phyloP scores from a whole-genome alignment of 176 grass and related monocot genomes.

The Themeda triandra region DNA sequence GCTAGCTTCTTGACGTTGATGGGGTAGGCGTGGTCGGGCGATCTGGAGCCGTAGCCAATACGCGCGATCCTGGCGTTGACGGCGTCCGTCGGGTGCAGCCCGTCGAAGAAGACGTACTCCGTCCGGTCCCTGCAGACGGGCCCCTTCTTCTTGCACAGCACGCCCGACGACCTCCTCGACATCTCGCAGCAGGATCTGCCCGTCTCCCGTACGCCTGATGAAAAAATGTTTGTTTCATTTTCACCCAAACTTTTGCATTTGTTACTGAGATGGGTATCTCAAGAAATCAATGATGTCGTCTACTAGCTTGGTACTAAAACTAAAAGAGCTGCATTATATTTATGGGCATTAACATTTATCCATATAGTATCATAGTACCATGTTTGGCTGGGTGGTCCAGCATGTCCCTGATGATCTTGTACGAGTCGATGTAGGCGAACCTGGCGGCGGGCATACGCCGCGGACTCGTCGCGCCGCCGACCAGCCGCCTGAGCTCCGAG shows the following conservation, averaged over 20 bases:
- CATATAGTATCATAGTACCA: background rate
- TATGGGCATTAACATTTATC: too few species aligned
- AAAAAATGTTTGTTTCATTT: background rate
- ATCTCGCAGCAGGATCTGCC: constrained; percentile 43
- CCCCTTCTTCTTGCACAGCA: constrained; percentile 46
- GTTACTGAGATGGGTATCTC: too few species aligned
- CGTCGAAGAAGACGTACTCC: constrained; percentile 64
- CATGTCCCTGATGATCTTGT: constrained; percentile 48
- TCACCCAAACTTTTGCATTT: too few species aligned
- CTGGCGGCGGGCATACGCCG: constrained; percentile 40
- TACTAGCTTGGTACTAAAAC: too few species aligned
- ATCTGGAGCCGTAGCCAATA: constrained; percentile 35
- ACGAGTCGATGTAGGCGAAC: constrained; percentile 40
- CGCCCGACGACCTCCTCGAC: constrained; percentile 1
- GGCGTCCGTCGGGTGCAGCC: constrained; percentile 63
- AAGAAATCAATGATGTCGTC: background rate
- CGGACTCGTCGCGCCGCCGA: background rate
- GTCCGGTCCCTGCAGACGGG: constrained; percentile 42
- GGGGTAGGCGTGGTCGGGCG: constrained; percentile 37
- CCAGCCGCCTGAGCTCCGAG: constrained; percentile 26
- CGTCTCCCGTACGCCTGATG: constrained; percentile 41
- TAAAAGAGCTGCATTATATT: too few species aligned
- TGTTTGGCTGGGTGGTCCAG: constrained; percentile 26
- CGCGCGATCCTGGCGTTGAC: constrained; percentile 53
- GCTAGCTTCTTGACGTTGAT: constrained; percentile 51